Percentiles rank a stretch among this genome's conserved stretches.
Evolutionary conservation across 495 filamentous ascomycete genomes (phyloP).

Genomic region (Penicillium argentinense): DNA sequence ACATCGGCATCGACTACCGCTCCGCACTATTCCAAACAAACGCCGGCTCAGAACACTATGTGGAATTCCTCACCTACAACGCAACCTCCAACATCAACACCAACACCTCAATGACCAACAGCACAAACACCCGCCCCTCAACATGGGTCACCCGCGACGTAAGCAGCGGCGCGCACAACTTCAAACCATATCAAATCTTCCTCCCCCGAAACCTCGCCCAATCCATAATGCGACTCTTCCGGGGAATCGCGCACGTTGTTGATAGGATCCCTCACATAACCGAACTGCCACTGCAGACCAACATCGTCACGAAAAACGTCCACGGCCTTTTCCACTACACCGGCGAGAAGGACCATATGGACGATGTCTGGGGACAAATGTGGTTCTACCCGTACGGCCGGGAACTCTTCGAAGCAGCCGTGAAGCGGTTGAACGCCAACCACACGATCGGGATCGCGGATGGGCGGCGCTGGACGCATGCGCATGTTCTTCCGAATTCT

Average conservation of each 20-base stretch:
- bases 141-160: constrained; percentile 4
- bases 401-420: constrained; percentile 4
- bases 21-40: constrained; percentile 15
- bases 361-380: constrained; percentile 9
- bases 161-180: background rate
- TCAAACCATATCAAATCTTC: constrained; percentile 7
- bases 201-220: constrained; percentile 6
- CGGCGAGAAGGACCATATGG: constrained; percentile 12
- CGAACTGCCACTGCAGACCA: constrained; percentile 8
- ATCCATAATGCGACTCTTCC: constrained; percentile 6
- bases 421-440: background rate
- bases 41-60: constrained; percentile 11
- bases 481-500: background rate
- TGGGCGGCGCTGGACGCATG: constrained; percentile 11
- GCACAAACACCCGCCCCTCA: background rate
- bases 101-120: background rate
- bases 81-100: background rate
- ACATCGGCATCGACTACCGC: constrained; percentile 18
- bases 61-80: constrained; percentile 9
- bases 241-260: constrained; percentile 2
- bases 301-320: constrained; percentile 13
- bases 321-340: constrained; percentile 15
- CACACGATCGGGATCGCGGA: constrained; percentile 5
- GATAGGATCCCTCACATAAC: constrained; percentile 1
- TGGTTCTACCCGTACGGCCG: constrained; percentile 13